Evolutionary conservation across 2,329 filamentous ascomycete genomes (phyloP), one percentile per base, ranked within the genome.

Genomic region (Monilinia fructigena): DNA sequence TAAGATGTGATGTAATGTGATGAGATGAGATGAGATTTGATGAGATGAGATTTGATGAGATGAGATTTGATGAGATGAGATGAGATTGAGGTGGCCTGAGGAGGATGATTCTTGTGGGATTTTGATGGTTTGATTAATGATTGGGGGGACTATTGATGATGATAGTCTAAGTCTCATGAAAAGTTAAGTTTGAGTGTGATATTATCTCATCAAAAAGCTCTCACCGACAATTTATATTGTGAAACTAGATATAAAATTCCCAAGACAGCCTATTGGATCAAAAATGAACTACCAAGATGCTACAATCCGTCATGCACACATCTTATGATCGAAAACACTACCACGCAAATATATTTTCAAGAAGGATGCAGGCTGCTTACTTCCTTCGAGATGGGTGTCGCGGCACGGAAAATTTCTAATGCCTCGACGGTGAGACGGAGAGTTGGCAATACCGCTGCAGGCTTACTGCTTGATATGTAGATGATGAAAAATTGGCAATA

Each of bases 31-130:
- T 65, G 35, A 65, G 62, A 65, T 50, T 26, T 28, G 48, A 52
- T 62, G 59, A 62, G 59, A 62, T 62, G 47, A 62, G 47, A 53
- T 38, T n/a, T n/a, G n/a, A n/a, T n/a, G n/a, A n/a, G n/a, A n/a
- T n/a, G 31, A 20, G 28, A 11, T 38, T 26, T 28, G 48, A 52
- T 62, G 59, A 62, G 59, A 62, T 62, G 47, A 62, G 47, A 53
- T 38, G 45, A 62, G 59, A 35, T 62, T 20, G 16, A 62, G 47
- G 11, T 62, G 55, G 55, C 23, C 31, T 60, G 55, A 59, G 47
- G 31, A 59, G 5, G 12, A 23, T 10, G 3, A n/a, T 18, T 40
- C n/a, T 31, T 31, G 45, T 64, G 42, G 4, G 28, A 59, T n/a
- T 11, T 35, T 26, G 59, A 38, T 53, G 48, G 10, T 55, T 56